Percentiles rank a stretch among this genome's conserved stretches.
Conservation (phyloP, 2,329 filamentous ascomycete genomes). For the Colletotrichum zoysiae region DNA sequence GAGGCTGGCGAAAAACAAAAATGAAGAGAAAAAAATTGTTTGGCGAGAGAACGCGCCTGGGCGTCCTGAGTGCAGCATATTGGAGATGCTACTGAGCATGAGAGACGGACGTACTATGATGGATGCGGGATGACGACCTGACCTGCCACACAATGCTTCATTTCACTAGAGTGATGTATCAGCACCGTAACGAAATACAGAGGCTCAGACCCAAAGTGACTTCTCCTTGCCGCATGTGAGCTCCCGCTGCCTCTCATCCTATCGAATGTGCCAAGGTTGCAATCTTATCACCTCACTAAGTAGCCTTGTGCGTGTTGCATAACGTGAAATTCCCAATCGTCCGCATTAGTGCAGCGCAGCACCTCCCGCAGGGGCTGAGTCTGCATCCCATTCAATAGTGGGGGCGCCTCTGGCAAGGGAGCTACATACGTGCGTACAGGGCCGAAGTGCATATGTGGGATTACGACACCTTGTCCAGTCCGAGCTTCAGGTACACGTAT, state of each 20-base stretch:
- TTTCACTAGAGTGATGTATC: slow-evolving; percentile 33
- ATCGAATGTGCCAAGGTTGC: neutral
- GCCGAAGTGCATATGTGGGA: slow-evolving; percentile 38
- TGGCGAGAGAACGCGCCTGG: slow-evolving; percentile 36
- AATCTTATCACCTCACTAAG: neutral
- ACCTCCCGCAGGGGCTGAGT: neutral
- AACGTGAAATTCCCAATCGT: neutral
- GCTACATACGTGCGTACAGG: slow-evolving; percentile 11
- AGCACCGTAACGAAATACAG: slow-evolving; percentile 43
- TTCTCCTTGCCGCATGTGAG: slow-evolving; percentile 4
- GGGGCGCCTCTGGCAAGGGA: neutral
- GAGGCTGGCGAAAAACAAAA: slow-evolving; percentile 16
- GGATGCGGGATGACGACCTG: slow-evolving; percentile 34
- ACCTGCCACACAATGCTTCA: slow-evolving; percentile 29
- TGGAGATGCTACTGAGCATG: slow-evolving; percentile 34
- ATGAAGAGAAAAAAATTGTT: slow-evolving; percentile 15
- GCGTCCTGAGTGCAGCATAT: slow-evolving; percentile 41
- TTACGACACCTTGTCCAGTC: slow-evolving; percentile 51
- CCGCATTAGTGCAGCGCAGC: slow-evolving; percentile 15
- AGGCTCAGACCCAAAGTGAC: slow-evolving; percentile 32
- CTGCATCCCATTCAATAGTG: slow-evolving; percentile 1
- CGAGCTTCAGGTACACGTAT: slow-evolving; percentile 41
- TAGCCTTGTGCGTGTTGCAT: slow-evolving; percentile 6
- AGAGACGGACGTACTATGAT: slow-evolving; percentile 41
- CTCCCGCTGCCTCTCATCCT: neutral